A percentile compares a stretch with the other conserved stretches of the same genome.
Evolutionary conservation across 75 land plant species (phyloP).

Genomic region (Picea glauca): DNA sequence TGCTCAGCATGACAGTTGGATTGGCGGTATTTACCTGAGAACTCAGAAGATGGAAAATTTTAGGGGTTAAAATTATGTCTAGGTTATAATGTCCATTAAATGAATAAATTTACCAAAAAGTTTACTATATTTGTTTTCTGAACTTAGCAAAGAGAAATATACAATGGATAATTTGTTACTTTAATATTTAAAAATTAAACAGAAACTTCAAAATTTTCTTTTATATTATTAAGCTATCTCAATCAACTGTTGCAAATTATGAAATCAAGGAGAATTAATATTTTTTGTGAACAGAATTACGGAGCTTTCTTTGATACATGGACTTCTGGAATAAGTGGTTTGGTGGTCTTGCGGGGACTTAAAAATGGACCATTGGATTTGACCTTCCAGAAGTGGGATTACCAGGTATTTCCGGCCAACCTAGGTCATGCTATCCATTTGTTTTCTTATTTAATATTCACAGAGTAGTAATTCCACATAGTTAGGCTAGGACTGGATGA

Average conservation of each 20-base stretch:
- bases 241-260: background rate
- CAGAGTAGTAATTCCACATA: too few species aligned
- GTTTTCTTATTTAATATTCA: too few species aligned
- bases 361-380: background rate
- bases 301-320: slow-evolving; percentile 8
- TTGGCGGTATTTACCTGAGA: slow-evolving; percentile 18
- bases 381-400: background rate
- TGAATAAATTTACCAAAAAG: too few species aligned
- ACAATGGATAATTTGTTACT: background rate
- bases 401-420: background rate
- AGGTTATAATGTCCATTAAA: too few species aligned
- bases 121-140: too few species aligned
- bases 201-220: background rate
- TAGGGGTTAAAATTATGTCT: too few species aligned
- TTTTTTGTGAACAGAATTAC: slow-evolving; percentile 11
- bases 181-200: background rate
- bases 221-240: background rate
- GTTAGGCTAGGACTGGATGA: too few species aligned
- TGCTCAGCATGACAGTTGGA: slow-evolving; percentile 68
- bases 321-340: slow-evolving; percentile 1
- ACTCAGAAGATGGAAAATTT: too few species aligned
- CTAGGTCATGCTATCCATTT: background rate
- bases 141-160: background rate
- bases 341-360: background rate
- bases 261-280: background rate